These are phyloP conservation scores for Schizophyllum commune DNA, from an alignment of 1,284 basidiomycete genomes.

Conservation along the genomic window DNA sequence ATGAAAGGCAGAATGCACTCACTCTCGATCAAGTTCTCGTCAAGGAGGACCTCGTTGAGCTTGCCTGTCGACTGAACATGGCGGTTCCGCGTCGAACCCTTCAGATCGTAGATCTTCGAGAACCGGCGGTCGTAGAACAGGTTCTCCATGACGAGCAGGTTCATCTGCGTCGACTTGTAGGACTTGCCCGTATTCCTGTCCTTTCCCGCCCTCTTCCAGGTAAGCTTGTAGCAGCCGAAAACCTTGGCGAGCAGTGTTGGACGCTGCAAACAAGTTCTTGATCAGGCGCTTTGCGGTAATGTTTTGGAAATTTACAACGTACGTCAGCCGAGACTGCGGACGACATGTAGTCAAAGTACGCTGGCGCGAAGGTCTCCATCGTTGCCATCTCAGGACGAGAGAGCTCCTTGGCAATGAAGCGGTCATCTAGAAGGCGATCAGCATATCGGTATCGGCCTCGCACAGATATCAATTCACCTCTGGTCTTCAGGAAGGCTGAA, in stretches of 20 bases:
- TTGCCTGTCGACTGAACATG: slow-evolving; percentile 88
- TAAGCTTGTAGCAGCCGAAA: slow-evolving; percentile 96
- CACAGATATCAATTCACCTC: slow-evolving; percentile 42
- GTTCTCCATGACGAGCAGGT: slow-evolving; percentile 97
- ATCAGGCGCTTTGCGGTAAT: slow-evolving; percentile 1
- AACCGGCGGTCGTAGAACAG: slow-evolving; percentile 90
- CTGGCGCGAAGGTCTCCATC: slow-evolving; percentile 94
- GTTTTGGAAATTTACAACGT: slow-evolving; percentile 19
- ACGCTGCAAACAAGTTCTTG: slow-evolving; percentile 41
- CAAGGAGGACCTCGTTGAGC: slow-evolving; percentile 88
- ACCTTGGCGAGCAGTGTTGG: slow-evolving; percentile 95
- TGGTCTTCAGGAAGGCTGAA: slow-evolving; percentile 92
- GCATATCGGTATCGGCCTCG: background rate
- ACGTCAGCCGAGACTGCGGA: slow-evolving; percentile 76
- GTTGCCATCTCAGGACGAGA: slow-evolving; percentile 89
- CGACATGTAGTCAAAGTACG: slow-evolving; percentile 97
- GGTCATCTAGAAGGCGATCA: slow-evolving; percentile 62
- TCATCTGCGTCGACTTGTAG: slow-evolving; percentile 80
- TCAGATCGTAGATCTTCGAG: slow-evolving; percentile 91
- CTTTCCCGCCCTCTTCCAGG: slow-evolving; percentile 78
- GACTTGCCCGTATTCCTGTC: slow-evolving; percentile 55
- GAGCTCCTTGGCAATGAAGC: slow-evolving; percentile 97
- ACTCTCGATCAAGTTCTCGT: slow-evolving; percentile 88
- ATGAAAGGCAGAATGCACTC: too few relatives aligned
- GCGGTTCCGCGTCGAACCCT: slow-evolving; percentile 88